phyloP scores from a whole-genome alignment of 2,329 filamentous ascomycete species.

The Penicillium griseofulvum region DNA sequence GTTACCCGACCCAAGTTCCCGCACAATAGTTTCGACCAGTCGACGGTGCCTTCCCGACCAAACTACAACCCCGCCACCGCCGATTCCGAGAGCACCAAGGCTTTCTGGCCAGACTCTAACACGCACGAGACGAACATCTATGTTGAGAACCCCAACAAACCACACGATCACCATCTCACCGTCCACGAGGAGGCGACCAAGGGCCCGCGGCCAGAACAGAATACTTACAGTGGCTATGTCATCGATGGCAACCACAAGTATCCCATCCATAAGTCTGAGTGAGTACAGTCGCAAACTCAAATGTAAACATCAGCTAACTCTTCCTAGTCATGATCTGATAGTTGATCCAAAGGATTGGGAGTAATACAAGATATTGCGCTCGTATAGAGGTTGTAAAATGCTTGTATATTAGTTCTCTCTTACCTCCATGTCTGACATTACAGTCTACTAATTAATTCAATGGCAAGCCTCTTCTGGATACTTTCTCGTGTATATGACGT shows the following conservation, averaged over 20 bases:
- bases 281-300: not conserved
- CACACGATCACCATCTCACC: not conserved
- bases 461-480: not conserved
- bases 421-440: not conserved
- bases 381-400: not conserved
- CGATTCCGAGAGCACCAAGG: slow-evolving; percentile 1
- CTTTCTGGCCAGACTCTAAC: slow-evolving; percentile 5
- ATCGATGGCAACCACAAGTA: too few species aligned
- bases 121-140: not conserved
- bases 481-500: not conserved
- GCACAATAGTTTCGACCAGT: too few species aligned
- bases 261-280: slow-evolving; percentile 10
- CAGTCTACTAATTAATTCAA: not conserved
- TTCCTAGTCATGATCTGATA: slow-evolving; percentile 7
- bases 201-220: slow-evolving; percentile 10
- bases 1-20: too few species aligned
- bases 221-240: slow-evolving; percentile 4
- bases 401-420: slow-evolving; percentile 18
- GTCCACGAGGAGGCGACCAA: slow-evolving; percentile 5
- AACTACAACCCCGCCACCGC: too few species aligned
- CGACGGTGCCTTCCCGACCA: too few species aligned
- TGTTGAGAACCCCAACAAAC: not conserved
- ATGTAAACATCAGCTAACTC: not conserved
- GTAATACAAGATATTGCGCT: slow-evolving; percentile 4
- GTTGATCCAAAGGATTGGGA: slow-evolving; percentile 18